Evolutionary conservation across 495 filamentous ascomycete genomes (phyloP), one percentile per base, ranked within the genome.

Genomic region (Staphylotrichum tortipilum): DNA sequence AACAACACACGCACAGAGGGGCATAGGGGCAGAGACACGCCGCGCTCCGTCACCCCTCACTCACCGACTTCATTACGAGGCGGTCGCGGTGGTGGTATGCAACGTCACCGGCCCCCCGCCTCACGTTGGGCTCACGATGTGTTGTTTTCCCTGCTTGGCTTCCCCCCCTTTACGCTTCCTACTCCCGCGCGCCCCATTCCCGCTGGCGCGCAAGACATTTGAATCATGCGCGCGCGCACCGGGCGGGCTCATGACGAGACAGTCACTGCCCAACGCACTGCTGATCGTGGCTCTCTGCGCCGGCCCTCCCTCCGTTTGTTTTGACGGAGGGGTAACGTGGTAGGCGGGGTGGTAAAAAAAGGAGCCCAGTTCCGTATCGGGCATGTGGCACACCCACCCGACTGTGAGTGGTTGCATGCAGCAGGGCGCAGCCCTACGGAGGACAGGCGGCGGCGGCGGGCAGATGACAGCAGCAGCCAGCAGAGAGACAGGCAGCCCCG

Each of bases 51-150:
- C 44, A 44, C 44, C 30, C 15, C 41, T 7, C 24, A 19, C 40
- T 29, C 26, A 26, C 34, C 28, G 21, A 49, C 37, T 38, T 19
- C 37, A 38, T n/a, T 10, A 2, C 29, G 31, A 35, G 22, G 21
- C 33, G 24, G 26, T 15, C 10, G 15, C 10, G 46, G 14, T 30
- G 28, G 47, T 28, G 47, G 37, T 29, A 49, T 50, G 47, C 38
- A 50, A 50, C 47, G 47, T 50, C 47, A 50, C 17, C 47, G 38
- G 18, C 9, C 19, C 30, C 38, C n/a, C n/a, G n/a, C 47, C 39
- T 33, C 36, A 40, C 11, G 36, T 49, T 49, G 47, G 47, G 47
- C 39, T 42, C 26, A 24, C 46, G 19, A 22, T 1, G 7, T 1
- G 6, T 7, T 15, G 29, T 23, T 3, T 15, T 36, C n/a, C 34